phyloP scores from a whole-genome alignment of 805 yeast genomes.

The Maudiozyma serrabonitensis region DNA sequence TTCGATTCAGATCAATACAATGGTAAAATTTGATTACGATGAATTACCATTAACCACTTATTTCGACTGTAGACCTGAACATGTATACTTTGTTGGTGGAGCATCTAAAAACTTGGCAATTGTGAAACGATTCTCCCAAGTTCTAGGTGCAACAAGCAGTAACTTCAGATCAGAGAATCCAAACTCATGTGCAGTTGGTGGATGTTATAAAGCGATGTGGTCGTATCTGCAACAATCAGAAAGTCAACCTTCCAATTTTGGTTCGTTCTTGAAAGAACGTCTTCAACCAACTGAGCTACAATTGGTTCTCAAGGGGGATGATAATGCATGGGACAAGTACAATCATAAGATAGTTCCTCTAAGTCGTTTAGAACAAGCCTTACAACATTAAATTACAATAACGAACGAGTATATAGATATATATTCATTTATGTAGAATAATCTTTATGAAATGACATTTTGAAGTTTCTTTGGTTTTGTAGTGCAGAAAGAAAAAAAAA shows the following conservation, averaged over 20 bases:
- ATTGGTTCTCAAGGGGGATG: constrained; percentile 15
- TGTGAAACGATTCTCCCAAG: constrained; percentile 56
- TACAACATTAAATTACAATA: background rate
- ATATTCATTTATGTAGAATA: too few relatives aligned
- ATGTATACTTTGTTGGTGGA: constrained; percentile 80
- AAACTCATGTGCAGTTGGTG: constrained; percentile 89
- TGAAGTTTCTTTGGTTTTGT: background rate
- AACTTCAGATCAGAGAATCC: constrained; percentile 65
- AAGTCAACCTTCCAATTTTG: constrained; percentile 27
- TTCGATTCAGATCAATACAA: constrained; percentile 2
- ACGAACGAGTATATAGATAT: background rate
- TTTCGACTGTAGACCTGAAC: constrained; percentile 45
- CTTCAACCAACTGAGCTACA: constrained; percentile 39
- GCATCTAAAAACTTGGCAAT: constrained; percentile 66
- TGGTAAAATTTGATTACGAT: constrained; percentile 30
- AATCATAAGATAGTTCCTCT: constrained; percentile 25
- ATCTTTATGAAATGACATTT: too few relatives aligned
- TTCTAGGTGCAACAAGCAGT: constrained; percentile 53
- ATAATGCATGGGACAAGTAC: constrained; percentile 24
- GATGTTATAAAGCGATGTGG: constrained; percentile 82
- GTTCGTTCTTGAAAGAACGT: constrained; percentile 36
- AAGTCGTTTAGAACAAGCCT: constrained; percentile 21
- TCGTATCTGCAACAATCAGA: constrained; percentile 33
- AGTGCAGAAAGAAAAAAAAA: too few relatives aligned
- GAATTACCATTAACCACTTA: constrained; percentile 16